A percentile compares a stretch with the other conserved stretches of the same genome.
phyloP scores from a whole-genome alignment of 371 early-diverging fungal genomes.

The Syncephalastrum racemosum region DNA sequence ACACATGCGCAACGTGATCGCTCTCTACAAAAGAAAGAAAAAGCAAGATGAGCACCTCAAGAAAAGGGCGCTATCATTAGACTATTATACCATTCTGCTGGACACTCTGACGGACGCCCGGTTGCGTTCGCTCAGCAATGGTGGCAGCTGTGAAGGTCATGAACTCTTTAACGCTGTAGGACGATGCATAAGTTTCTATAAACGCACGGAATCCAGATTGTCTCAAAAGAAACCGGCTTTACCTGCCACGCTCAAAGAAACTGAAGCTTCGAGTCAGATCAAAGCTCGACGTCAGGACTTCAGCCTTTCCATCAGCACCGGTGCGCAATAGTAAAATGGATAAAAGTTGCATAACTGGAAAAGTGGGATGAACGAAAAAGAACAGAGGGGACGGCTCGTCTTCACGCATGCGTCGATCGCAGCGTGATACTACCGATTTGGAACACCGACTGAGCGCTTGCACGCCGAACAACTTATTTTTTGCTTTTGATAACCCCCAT shows the following conservation, averaged over 20 bases:
- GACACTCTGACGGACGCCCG: conserved; percentile 84
- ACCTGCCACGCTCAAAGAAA: no score
- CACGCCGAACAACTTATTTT: no score
- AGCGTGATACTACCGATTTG: conserved; percentile 1
- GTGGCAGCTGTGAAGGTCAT: conserved; percentile 86
- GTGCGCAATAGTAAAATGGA: background rate
- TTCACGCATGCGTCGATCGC: background rate
- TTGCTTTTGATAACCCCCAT: no score
- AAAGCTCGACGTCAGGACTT: background rate
- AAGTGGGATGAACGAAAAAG: background rate
- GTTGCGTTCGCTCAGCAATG: conserved; percentile 82
- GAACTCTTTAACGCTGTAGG: conserved; percentile 81
- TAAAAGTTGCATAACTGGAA: background rate
- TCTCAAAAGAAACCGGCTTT: no score
- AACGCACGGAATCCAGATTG: no score
- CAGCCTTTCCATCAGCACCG: no score
- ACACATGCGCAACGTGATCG: conserved; percentile 78
- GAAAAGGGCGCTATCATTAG: no score
- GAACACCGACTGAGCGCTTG: background rate
- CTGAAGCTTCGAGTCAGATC: no score
- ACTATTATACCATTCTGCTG: conserved; percentile 31
- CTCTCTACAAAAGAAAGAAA: conserved; percentile 41
- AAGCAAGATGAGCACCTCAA: conserved; percentile 7
- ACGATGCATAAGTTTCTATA: no score
- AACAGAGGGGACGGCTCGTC: conserved; percentile 1